Evolutionary conservation across 228 moss, liverwort and hornwort genomes (phyloP).

Genomic region (Sphagnum magellanicum): DNA sequence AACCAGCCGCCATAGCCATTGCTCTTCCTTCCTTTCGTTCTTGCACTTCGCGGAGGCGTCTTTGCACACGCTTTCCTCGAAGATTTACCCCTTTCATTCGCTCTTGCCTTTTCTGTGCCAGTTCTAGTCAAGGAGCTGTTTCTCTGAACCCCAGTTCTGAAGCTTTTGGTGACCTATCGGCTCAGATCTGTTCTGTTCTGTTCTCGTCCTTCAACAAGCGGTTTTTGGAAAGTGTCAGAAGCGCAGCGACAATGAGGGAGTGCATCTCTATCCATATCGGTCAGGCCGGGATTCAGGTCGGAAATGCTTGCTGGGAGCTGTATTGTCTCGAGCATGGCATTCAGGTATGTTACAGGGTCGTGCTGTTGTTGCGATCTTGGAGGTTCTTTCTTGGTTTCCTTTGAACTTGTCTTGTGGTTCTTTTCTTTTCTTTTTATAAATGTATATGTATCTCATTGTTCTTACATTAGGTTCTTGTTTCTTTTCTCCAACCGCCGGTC

Average conservation of each 20-base stretch:
- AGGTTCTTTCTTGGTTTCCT: too few species aligned
- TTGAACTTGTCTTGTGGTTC: too few species aligned
- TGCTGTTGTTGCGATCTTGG: too few species aligned
- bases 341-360: constrained; percentile 1
- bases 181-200: background rate
- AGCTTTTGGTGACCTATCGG: background rate
- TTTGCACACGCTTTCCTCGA: constrained; percentile 69
- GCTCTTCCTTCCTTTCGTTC: background rate
- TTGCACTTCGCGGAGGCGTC: constrained; percentile 63
- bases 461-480: too few species aligned
- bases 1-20: background rate
- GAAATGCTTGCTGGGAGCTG: constrained; percentile 20
- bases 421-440: too few species aligned
- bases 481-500: too few species aligned
- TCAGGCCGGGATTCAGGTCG: constrained; percentile 19
- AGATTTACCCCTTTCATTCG: constrained; percentile 9
- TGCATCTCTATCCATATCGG: constrained; percentile 26
- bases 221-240: background rate
- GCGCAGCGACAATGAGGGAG: constrained; percentile 14
- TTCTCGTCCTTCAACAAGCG: background rate
- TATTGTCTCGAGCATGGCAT: constrained; percentile 20
- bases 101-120: background rate
- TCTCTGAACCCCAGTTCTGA: background rate
- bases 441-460: too few species aligned
- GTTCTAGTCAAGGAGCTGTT: too few species aligned